Conservation (phyloP, 306 rosid genomes). For the Begonia fuchsioides region DNA sequence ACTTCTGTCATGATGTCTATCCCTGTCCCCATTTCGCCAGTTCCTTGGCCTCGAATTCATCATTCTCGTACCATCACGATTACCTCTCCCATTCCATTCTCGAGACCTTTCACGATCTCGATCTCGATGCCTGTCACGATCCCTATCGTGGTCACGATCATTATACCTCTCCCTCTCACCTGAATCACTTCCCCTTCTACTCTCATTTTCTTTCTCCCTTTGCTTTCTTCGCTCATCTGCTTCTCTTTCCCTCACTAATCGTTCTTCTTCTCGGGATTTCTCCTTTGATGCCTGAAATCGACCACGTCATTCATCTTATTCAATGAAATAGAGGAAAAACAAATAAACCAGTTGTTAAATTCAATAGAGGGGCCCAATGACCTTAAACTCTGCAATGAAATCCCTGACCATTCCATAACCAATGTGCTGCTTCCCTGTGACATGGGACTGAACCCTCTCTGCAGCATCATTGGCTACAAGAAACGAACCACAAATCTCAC, state of each 20-base stretch:
- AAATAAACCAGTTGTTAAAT: slow-evolving; percentile 5
- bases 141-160: slow-evolving; percentile 63
- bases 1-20: slow-evolving; percentile 60
- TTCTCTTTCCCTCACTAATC: slow-evolving; percentile 71
- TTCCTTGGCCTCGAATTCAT: slow-evolving; percentile 56
- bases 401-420: slow-evolving; percentile 99
- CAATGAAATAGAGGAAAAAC: slow-evolving; percentile 3
- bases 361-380: slow-evolving; percentile 11
- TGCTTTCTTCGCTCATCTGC: slow-evolving; percentile 74
- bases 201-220: slow-evolving; percentile 62
- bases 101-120: slow-evolving; percentile 59
- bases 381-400: slow-evolving; percentile 77
- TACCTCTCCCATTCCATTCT: slow-evolving; percentile 56
- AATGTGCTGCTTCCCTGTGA: slow-evolving; percentile 96
- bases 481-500: slow-evolving; percentile 97
- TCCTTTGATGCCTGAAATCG: slow-evolving; percentile 61
- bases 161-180: slow-evolving; percentile 60
- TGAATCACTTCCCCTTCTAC: slow-evolving; percentile 56
- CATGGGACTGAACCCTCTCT: slow-evolving; percentile 93
- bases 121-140: slow-evolving; percentile 58
- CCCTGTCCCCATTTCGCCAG: slow-evolving; percentile 80
- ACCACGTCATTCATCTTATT: slow-evolving; percentile 4
- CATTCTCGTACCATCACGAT: slow-evolving; percentile 66
- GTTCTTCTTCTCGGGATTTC: slow-evolving; percentile 77
- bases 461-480: slow-evolving; percentile 97